Conservation (phyloP, 805 yeast genomes). For the Isabelozyma rhagii region DNA sequence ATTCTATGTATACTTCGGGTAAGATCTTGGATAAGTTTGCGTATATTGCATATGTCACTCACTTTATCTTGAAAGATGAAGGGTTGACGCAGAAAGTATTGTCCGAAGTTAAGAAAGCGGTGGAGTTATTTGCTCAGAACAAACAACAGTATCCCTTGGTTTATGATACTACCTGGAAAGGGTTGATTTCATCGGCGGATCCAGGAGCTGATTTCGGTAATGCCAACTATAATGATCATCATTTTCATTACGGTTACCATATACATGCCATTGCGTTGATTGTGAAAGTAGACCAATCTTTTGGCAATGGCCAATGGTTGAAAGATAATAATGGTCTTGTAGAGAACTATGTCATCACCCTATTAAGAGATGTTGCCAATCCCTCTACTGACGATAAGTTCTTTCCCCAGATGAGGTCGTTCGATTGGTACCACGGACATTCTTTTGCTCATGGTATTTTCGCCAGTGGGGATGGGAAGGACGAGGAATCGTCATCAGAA, state of each 20-base stretch:
- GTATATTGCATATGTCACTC: slow-evolving; percentile 70
- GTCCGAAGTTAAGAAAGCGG: slow-evolving; percentile 60
- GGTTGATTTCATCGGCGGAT: slow-evolving; percentile 69
- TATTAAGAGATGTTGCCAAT: slow-evolving; percentile 67
- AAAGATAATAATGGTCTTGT: slow-evolving; percentile 23
- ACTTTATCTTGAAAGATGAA: slow-evolving; percentile 59
- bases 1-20: slow-evolving; percentile 90
- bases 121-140: slow-evolving; percentile 67
- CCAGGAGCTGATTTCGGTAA: slow-evolving; percentile 68
- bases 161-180: slow-evolving; percentile 79
- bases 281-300: slow-evolving; percentile 49
- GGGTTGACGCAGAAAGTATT: slow-evolving; percentile 50
- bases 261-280: slow-evolving; percentile 67
- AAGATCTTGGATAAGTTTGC: slow-evolving; percentile 89
- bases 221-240: slow-evolving; percentile 71
- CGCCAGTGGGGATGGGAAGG: slow-evolving; percentile 71
- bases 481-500: slow-evolving; percentile 72
- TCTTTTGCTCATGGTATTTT: slow-evolving; percentile 77
- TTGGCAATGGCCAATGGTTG: slow-evolving; percentile 25
- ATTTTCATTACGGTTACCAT: slow-evolving; percentile 74
- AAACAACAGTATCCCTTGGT: slow-evolving; percentile 68
- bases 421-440: slow-evolving; percentile 77
- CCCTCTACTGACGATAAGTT: slow-evolving; percentile 50
- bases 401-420: slow-evolving; percentile 66
- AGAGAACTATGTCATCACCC: slow-evolving; percentile 50